These are phyloP conservation scores for Aureobasidium sp. DNA, from an alignment of 2,329 filamentous ascomycete genomes.

Conservation along the genomic window DNA sequence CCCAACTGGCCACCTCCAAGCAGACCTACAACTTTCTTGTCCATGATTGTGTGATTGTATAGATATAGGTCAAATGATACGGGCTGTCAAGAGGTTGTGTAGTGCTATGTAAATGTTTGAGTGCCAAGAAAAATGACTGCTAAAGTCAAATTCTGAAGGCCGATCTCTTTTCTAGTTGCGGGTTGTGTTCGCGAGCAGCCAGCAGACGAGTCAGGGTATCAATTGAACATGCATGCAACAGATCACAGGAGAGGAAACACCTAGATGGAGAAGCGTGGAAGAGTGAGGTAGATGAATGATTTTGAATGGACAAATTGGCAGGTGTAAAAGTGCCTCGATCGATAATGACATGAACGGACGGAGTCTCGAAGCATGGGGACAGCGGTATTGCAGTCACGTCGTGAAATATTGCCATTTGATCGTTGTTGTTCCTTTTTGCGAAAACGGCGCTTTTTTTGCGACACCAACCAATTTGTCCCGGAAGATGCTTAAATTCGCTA, in stretches of 20 bases:
- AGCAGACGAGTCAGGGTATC: not conserved
- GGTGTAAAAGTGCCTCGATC: slow-evolving; percentile 7
- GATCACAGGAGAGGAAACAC: not conserved
- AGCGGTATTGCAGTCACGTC: slow-evolving; percentile 14
- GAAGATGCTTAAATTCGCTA: slow-evolving; percentile 16
- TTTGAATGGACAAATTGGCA: slow-evolving; percentile 1
- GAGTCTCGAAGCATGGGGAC: not conserved
- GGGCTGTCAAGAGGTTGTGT: not conserved
- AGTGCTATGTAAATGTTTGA: slow-evolving; percentile 1
- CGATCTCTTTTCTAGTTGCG: slow-evolving; percentile 11
- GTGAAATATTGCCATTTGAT: slow-evolving; percentile 15
- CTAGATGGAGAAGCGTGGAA: not conserved
- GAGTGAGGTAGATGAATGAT: not conserved
- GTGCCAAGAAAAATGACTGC: slow-evolving; percentile 10
- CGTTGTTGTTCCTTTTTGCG: slow-evolving; percentile 16
- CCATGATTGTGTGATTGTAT: slow-evolving; percentile 18
- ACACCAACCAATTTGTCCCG: slow-evolving; percentile 15
- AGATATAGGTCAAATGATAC: slow-evolving; percentile 1
- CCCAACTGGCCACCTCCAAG: slow-evolving; percentile 58
- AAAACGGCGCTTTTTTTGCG: slow-evolving; percentile 15
- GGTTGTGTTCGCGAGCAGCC: slow-evolving; percentile 9
- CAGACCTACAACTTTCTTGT: slow-evolving; percentile 32
- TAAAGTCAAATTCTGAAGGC: slow-evolving; percentile 3
- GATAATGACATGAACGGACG: not conserved
- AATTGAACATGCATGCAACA: not conserved